Evolutionary conservation across 2,329 filamentous ascomycete species (phyloP).

Genomic region (Capronia epimyces): DNA sequence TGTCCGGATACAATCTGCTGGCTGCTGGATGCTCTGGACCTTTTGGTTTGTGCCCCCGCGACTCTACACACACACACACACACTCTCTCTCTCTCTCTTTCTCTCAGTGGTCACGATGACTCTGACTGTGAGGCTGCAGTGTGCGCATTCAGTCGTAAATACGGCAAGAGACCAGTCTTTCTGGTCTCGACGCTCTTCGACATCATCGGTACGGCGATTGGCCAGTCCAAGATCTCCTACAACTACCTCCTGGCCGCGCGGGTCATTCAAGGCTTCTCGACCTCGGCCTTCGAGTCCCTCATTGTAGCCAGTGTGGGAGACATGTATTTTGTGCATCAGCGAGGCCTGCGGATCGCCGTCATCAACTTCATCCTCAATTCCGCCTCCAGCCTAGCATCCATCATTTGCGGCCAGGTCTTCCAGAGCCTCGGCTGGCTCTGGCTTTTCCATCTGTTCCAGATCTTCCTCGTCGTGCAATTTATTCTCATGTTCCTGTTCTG

Average conservation of each 20-base stretch:
- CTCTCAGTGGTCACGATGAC: not conserved
- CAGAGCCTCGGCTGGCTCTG: constrained; percentile 28
- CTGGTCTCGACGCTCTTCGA: constrained; percentile 26
- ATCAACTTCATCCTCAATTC: constrained; percentile 29
- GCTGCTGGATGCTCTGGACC: constrained; percentile 25
- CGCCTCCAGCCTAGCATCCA: constrained; percentile 35
- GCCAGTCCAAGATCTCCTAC: constrained; percentile 23
- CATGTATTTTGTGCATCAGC: constrained; percentile 34
- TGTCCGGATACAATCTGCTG: constrained; percentile 27
- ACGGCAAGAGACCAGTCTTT: constrained; percentile 35
- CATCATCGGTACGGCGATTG: constrained; percentile 25
- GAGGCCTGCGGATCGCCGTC: constrained; percentile 25
- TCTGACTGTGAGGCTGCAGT: constrained; percentile 8
- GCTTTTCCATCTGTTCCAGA: constrained; percentile 31
- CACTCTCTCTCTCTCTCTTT: too few relatives aligned
- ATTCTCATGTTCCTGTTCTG: constrained; percentile 31
- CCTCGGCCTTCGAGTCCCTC: constrained; percentile 47
- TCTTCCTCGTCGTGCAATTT: constrained; percentile 30
- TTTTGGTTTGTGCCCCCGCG: constrained; percentile 13
- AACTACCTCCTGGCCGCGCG: constrained; percentile 26
- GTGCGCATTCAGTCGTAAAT: constrained; percentile 42
- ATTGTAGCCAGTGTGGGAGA: constrained; percentile 45
- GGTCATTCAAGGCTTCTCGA: constrained; percentile 35
- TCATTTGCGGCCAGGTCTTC: constrained; percentile 31
- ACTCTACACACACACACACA: too few relatives aligned